Base-by-base conservation (phyloP, 345 rosid species). In the Brassica nigra region DNA sequence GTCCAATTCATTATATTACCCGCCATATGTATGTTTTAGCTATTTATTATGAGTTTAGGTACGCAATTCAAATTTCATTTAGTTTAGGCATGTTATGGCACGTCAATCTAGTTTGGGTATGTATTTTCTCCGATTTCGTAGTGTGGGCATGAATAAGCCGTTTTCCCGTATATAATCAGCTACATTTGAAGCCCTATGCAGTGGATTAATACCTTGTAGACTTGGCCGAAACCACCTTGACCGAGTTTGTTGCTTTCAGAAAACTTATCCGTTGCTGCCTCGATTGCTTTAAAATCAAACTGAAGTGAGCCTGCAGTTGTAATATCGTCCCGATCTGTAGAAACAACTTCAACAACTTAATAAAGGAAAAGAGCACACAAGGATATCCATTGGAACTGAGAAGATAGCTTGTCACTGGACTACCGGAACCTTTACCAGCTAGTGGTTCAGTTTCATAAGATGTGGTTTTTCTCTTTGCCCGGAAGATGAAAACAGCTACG, bases 251-350 rank as follows among this genome's bases (percentile, higher is more conserved):
- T 49, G 0, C 6, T 5, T 49, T 49, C 58, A 0, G 20, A 54
- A 16, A 15, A 54, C 4, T 16, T 54, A 16, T 54, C 27, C 0
- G 61, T 54, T 1, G 91, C 90, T 8, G 63, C 73, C 80, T 81
- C 64, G 6, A 89, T 79, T 0, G 81, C 71, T 6, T 14, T 68
- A 1, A 85, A 71, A 65, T 84, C 87, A 16, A 67, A 79, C 64
- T 88, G 88, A 70, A 88, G 75, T 6, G 88, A 83, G n/a, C 85
- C 89, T 68, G 42, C 74, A 33, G 55, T 72, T 15, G 82, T 68
- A 39, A 83, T 79, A 5, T 83, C 85, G 39, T 66, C 74, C 20
- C 2, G 23, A 57, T 2, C 90, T 88, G 61, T 61, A 8, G 4
- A n/a, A 31, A 47, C n/a, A 36, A 39, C 1, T 12, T 16, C 49